Percentiles rank a stretch among this genome's conserved stretches.
These are phyloP conservation scores for Penicillium malachiteum DNA, from an alignment of 495 filamentous ascomycete species.

Conservation along the genomic window DNA sequence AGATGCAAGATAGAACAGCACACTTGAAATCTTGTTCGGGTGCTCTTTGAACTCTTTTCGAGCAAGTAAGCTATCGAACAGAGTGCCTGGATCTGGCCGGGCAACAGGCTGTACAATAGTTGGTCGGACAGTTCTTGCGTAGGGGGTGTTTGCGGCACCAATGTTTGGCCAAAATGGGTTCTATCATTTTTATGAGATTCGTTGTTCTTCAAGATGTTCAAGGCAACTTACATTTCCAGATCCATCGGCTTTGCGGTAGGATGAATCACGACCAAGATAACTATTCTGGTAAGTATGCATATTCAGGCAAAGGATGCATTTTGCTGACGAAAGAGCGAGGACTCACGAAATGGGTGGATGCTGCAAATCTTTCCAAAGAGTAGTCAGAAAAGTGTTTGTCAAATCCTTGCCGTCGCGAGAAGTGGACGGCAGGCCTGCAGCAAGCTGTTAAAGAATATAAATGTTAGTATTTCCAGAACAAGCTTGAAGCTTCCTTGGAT, in stretches of 20 bases:
- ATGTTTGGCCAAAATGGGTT: slow-evolving; percentile 62
- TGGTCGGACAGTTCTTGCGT: slow-evolving; percentile 73
- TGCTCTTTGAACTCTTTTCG: slow-evolving; percentile 62
- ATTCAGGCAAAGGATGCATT: too few species aligned
- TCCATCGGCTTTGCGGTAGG: slow-evolving; percentile 69
- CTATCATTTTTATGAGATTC: slow-evolving; percentile 24
- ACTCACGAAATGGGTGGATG: slow-evolving; percentile 66
- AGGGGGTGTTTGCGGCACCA: slow-evolving; percentile 62
- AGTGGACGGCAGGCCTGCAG: slow-evolving; percentile 49
- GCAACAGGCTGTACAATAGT: slow-evolving; percentile 59
- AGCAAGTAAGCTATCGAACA: slow-evolving; percentile 76
- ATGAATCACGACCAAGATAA: slow-evolving; percentile 51
- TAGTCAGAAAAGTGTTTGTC: slow-evolving; percentile 59
- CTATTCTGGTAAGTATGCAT: slow-evolving; percentile 32
- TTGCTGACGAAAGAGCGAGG: neutral
- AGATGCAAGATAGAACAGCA: slow-evolving; percentile 85
- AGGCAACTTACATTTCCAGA: slow-evolving; percentile 55
- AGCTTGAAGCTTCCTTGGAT: neutral
- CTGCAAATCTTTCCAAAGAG: slow-evolving; percentile 66
- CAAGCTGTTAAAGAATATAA: slow-evolving; percentile 23
- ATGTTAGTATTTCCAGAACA: neutral
- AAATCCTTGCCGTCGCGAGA: slow-evolving; percentile 52
- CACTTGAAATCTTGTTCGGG: slow-evolving; percentile 79
- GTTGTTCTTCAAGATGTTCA: neutral
- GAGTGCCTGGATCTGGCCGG: slow-evolving; percentile 69